These are phyloP conservation scores for Podospora appendiculata DNA, from an alignment of 495 filamentous ascomycete genomes.

Conservation along the genomic window DNA sequence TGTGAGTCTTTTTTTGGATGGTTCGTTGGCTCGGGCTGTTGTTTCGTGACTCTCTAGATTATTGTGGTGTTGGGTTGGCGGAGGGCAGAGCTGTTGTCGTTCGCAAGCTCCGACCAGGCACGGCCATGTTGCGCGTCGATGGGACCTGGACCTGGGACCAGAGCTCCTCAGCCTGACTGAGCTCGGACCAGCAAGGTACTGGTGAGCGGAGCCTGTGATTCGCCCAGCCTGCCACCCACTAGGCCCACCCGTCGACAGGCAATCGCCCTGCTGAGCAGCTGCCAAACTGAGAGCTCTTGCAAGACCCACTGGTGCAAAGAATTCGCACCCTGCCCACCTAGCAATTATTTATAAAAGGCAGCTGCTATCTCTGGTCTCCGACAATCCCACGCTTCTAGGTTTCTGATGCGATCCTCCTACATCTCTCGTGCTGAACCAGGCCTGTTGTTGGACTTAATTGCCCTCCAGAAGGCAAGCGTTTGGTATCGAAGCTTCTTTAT, in stretches of 20 bases:
- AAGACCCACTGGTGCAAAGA: too few species aligned
- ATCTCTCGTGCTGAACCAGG: too few species aligned
- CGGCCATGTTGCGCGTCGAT: conserved; percentile 29
- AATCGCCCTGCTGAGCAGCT: neutral
- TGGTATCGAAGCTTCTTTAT: too few species aligned
- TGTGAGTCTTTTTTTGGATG: neutral
- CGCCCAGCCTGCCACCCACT: neutral
- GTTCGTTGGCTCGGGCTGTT: neutral
- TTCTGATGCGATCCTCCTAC: too few species aligned
- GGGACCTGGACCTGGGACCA: conserved; percentile 9
- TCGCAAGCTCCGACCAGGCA: conserved; percentile 15
- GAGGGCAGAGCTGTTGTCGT: conserved; percentile 11
- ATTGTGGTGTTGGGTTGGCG: neutral
- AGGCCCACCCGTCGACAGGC: neutral
- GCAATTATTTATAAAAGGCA: too few species aligned
- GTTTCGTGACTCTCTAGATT: conserved; percentile 1
- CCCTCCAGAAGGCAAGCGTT: too few species aligned
- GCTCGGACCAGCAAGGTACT: conserved; percentile 20
- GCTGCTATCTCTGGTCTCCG: too few species aligned
- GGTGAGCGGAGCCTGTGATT: conserved; percentile 3
- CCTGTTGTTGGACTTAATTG: too few species aligned
- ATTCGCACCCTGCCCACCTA: too few species aligned
- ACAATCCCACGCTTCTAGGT: too few species aligned
- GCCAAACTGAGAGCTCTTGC: too few species aligned
- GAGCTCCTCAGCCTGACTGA: conserved; percentile 11